These are phyloP conservation scores for Arxiozyma bovina DNA, from an alignment of 1,139 yeast genomes.

Conservation along the genomic window DNA sequence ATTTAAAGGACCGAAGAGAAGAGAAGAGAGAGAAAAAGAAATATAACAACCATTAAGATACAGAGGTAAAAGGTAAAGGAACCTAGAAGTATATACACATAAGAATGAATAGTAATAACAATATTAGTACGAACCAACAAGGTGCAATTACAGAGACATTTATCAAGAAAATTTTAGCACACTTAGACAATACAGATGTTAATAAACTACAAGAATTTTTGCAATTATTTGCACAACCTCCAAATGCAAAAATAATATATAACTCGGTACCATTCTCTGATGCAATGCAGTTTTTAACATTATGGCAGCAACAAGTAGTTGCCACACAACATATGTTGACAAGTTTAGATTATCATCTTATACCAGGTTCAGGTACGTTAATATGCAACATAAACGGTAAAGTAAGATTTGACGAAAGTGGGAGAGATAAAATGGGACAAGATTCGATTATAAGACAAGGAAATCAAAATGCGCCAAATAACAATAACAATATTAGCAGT, in stretches of 20 bases:
- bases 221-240: constrained; percentile 29
- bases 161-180: constrained; percentile 35
- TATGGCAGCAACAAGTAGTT: constrained; percentile 54
- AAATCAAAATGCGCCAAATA: constrained; percentile 9
- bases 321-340: constrained; percentile 53
- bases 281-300: constrained; percentile 50
- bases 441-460: constrained; percentile 37
- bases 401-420: constrained; percentile 68
- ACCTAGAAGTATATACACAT: not conserved
- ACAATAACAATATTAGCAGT: constrained; percentile 9
- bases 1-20: too few relatives aligned
- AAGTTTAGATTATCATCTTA: constrained; percentile 55
- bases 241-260: constrained; percentile 39
- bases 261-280: constrained; percentile 62
- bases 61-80: constrained; percentile 17
- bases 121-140: constrained; percentile 7
- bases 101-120: constrained; percentile 2
- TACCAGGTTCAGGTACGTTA: constrained; percentile 59
- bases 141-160: constrained; percentile 21
- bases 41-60: constrained; percentile 7
- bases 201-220: constrained; percentile 43
- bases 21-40: not conserved
- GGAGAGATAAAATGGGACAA: constrained; percentile 54
- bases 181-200: constrained; percentile 34
- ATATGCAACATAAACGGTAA: constrained; percentile 52